A percentile compares a stretch with the other conserved stretches of the same genome.
phyloP scores from a whole-genome alignment of 192 early-diverging fungal genomes.

The Mortierella antarctica region DNA sequence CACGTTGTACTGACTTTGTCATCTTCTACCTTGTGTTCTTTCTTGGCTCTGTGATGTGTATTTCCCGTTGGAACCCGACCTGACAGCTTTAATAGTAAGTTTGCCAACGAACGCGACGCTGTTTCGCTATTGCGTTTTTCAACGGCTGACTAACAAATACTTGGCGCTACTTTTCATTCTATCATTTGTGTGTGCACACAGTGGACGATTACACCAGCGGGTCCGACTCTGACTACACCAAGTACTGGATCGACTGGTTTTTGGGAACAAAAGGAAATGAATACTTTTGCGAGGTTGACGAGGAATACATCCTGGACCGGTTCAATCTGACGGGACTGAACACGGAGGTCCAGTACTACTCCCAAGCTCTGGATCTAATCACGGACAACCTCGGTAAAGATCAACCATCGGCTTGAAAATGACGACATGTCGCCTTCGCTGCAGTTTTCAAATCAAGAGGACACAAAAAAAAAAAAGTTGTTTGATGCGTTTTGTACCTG shows the following conservation, averaged over 20 bases:
- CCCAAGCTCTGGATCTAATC: conserved; percentile 91
- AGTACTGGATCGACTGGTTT: conserved; percentile 98
- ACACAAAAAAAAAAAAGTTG: no score
- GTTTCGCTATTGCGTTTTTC: no score
- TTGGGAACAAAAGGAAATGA: conserved; percentile 92
- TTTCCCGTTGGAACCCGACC: no score
- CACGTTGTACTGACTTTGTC: not conserved
- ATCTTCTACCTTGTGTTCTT: not conserved
- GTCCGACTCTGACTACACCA: conserved; percentile 71
- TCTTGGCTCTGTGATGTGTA: not conserved
- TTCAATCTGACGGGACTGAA: conserved; percentile 97
- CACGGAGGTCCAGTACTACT: conserved; percentile 91
- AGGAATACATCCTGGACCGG: conserved; percentile 95
- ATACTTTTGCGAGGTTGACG: conserved; percentile 98
- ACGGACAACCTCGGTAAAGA: conserved; percentile 81
- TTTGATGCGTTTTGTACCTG: no score
- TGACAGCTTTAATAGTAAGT: no score
- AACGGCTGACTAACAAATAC: not conserved
- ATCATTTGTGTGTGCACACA: conserved; percentile 2
- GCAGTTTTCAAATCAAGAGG: no score
- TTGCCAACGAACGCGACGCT: no score
- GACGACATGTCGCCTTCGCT: no score
- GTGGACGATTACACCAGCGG: conserved; percentile 70
- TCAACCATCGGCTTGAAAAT: not conserved
- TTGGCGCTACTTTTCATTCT: not conserved